Evolutionary conservation across 441 rosid species (phyloP).

Genomic region (Lagerstroemia fauriei): DNA sequence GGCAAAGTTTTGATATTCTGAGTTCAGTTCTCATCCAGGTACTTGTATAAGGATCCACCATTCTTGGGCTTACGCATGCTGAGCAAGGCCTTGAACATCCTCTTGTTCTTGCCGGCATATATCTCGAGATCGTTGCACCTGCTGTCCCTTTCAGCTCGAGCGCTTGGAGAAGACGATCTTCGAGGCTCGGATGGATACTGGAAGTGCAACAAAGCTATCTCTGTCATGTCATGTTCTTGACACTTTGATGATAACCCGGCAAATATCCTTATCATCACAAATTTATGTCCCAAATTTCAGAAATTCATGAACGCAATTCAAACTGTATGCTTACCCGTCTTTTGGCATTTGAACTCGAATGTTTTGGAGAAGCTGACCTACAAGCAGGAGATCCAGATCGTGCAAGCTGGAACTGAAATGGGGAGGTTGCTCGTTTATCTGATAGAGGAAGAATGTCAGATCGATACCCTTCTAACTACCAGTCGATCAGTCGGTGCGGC

Average conservation of each 20-base stretch:
- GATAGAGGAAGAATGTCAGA: conserved; percentile 13
- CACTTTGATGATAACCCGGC: too few relatives aligned
- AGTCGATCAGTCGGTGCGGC: neutral
- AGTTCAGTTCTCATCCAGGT: conserved; percentile 40
- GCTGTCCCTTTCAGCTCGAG: conserved; percentile 40
- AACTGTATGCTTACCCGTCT: conserved; percentile 39
- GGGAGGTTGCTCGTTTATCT: conserved; percentile 60
- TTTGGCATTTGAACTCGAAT: conserved; percentile 21
- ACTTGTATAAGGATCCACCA: conserved; percentile 40
- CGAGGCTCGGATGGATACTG: conserved; percentile 55
- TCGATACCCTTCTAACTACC: neutral
- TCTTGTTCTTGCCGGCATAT: conserved; percentile 55
- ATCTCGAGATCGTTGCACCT: conserved; percentile 39
- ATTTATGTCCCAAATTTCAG: neutral
- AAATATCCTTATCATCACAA: neutral
- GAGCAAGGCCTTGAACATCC: conserved; percentile 64
- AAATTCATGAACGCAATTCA: neutral
- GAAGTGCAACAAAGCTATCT: neutral
- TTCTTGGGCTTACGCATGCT: conserved; percentile 62
- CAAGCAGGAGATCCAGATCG: conserved; percentile 52
- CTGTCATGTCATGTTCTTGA: neutral
- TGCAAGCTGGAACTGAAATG: conserved; percentile 45
- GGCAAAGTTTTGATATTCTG: neutral
- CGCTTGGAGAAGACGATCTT: conserved; percentile 51
- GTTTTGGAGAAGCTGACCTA: conserved; percentile 45